Evolutionary conservation across 2,329 filamentous ascomycete genomes (phyloP).

Genomic region (Phaeophleospora eucalypticola): DNA sequence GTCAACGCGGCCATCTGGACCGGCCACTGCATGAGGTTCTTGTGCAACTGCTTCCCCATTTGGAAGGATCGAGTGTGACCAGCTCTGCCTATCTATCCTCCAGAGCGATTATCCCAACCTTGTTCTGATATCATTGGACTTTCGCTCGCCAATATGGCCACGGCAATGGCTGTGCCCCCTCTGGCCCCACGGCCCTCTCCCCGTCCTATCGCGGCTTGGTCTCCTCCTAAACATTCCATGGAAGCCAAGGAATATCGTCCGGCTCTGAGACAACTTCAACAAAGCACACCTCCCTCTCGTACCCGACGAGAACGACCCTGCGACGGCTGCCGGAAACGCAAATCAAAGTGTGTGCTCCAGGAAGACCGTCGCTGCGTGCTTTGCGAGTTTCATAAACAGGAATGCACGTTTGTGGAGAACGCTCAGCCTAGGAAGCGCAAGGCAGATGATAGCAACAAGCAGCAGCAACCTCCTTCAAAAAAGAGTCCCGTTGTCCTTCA

Average conservation of each 20-base stretch:
- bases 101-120: constrained; percentile 3
- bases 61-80: constrained; percentile 12
- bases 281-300: constrained; percentile 23
- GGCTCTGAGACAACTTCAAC: constrained; percentile 31
- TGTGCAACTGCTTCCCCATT: constrained; percentile 10
- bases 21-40: constrained; percentile 13
- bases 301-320: constrained; percentile 46
- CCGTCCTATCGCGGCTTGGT: constrained; percentile 44
- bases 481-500: constrained; percentile 18
- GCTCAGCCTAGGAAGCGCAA: constrained; percentile 78
- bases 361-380: constrained; percentile 69
- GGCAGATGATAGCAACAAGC: constrained; percentile 52
- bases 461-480: constrained; percentile 23
- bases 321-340: constrained; percentile 69
- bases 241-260: constrained; percentile 42
- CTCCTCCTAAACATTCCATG: constrained; percentile 38
- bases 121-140: constrained; percentile 13
- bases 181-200: constrained; percentile 43
- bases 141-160: constrained; percentile 38
- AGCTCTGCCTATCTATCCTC: constrained; percentile 15
- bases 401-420: constrained; percentile 74
- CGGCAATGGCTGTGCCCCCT: constrained; percentile 46
- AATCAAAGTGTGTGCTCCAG: constrained; percentile 73
- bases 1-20: constrained; percentile 8
- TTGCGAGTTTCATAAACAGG: constrained; percentile 72